A percentile compares a stretch with the other conserved stretches of the same genome.
phyloP scores from a whole-genome alignment of 768 basidiomycete species.

The Rhodotorula graminis region DNA sequence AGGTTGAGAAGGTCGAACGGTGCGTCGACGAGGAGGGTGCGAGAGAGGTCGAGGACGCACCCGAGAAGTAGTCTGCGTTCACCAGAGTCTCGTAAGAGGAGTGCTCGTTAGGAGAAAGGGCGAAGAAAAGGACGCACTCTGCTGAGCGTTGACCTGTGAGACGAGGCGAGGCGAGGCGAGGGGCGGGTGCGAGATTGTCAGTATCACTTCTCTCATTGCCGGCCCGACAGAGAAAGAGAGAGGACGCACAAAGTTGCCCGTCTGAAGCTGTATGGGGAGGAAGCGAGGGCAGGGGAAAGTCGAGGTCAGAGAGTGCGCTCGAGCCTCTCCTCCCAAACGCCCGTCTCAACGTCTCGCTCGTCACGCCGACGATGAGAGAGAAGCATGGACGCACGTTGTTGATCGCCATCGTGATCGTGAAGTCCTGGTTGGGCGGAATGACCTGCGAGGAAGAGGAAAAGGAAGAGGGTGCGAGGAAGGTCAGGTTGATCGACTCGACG shows the following conservation, averaged over 20 bases:
- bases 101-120: background rate
- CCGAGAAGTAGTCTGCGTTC: slow-evolving; percentile 5
- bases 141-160: slow-evolving; percentile 16
- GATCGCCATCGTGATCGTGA: slow-evolving; percentile 56
- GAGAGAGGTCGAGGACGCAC: background rate
- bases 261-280: slow-evolving; percentile 32
- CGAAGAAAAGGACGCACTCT: slow-evolving; percentile 10
- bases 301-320: slow-evolving; percentile 42
- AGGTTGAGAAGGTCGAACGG: background rate
- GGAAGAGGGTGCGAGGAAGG: no score
- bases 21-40: background rate
- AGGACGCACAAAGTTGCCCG: slow-evolving; percentile 58
- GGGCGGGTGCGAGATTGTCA: no score
- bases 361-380: no score
- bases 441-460: slow-evolving; percentile 11
- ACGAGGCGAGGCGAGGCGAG: no score
- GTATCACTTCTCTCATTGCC: no score
- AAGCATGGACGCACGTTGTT: slow-evolving; percentile 40
- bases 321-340: no score
- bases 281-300: no score
- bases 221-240: background rate
- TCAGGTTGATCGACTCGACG: background rate
- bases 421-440: slow-evolving; percentile 53
- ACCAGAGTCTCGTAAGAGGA: no score
- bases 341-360: no score